Evolutionary conservation across 169 alveolate species (phyloP), one percentile per base, ranked within the genome.

Genomic region (Miamiensis avidus): DNA sequence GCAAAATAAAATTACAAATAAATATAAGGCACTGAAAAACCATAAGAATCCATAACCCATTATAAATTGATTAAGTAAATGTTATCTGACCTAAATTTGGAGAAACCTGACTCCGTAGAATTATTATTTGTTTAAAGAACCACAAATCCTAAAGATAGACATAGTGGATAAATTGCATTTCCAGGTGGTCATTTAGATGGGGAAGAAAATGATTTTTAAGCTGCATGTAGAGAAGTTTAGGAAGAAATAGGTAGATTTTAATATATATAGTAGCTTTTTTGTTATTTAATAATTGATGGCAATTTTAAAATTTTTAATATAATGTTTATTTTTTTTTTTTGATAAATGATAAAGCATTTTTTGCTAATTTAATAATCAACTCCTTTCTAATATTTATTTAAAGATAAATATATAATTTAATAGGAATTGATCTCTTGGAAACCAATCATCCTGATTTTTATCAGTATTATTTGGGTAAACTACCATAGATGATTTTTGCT

Each of bases 121-220:
- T 49, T 49, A 49, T 49, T 82, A n/a, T 82, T 81, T 76, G 82
- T 87, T 29, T 49, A 87, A 82, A 82, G 91, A 69, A 34, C 49
- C 65, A 74, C 75, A 1, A 72, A 74, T 15, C 82, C 76, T 32
- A 75, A 75, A 87, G 91, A 87, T 73, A 34, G 34, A 32, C 75
- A 87, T 82, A 76, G 86, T 82, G 91, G 91, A 28, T 65, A 87
- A 72, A 69, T 87, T 31, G 91, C 91, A 1, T 76, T 87, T 34
- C 91, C 91, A 29, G 91, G 91, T n/a, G 91, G 91, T 25, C 82
- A 87, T 75, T 69, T 75, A 49, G 91, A 87, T 72, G 74, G 72
- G 16, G 31, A 82, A 29, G 91, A 87, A 82, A 82, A 65, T 11
- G 91, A 87, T 77, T 82, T 76, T 20, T n/a, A 76, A 76, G 79